Percentiles rank a stretch among this genome's conserved stretches.
Evolutionary conservation across 768 basidiomycete genomes (phyloP).

Genomic region (Kwoniella europaea): DNA sequence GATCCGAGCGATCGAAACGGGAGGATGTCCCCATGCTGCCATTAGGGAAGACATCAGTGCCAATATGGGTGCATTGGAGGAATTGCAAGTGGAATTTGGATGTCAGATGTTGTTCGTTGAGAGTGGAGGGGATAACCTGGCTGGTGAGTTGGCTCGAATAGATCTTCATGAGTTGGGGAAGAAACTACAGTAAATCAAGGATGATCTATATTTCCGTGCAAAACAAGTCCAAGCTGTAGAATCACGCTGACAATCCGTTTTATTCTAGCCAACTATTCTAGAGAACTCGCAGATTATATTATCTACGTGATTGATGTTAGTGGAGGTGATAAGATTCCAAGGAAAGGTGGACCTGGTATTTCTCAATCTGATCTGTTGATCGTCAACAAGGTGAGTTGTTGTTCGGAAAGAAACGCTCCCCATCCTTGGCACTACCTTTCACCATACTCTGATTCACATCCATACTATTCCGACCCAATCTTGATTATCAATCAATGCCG

Average conservation of each 20-base stretch:
- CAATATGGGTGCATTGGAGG: conserved; percentile 94
- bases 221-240: background rate
- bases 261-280: conserved; percentile 79
- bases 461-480: background rate
- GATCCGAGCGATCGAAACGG: conserved; percentile 96
- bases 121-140: conserved; percentile 94
- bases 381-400: conserved; percentile 78
- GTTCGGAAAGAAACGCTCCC: background rate
- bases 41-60: conserved; percentile 98
- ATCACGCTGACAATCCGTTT: background rate
- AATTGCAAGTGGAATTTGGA: conserved; percentile 84
- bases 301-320: conserved; percentile 65
- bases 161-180: no score
- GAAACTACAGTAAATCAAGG: background rate
- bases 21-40: conserved; percentile 94
- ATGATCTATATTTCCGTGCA: no score
- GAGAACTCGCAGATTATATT: conserved; percentile 96
- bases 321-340: conserved; percentile 96
- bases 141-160: conserved; percentile 60
- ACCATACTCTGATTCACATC: no score
- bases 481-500: background rate
- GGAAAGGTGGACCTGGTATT: conserved; percentile 97
- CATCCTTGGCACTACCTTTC: background rate
- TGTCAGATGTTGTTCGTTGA: conserved; percentile 94
- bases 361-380: conserved; percentile 88